phyloP scores from a whole-genome alignment of 2,329 filamentous ascomycete species.

The Fonsecaea pedrosoi region DNA sequence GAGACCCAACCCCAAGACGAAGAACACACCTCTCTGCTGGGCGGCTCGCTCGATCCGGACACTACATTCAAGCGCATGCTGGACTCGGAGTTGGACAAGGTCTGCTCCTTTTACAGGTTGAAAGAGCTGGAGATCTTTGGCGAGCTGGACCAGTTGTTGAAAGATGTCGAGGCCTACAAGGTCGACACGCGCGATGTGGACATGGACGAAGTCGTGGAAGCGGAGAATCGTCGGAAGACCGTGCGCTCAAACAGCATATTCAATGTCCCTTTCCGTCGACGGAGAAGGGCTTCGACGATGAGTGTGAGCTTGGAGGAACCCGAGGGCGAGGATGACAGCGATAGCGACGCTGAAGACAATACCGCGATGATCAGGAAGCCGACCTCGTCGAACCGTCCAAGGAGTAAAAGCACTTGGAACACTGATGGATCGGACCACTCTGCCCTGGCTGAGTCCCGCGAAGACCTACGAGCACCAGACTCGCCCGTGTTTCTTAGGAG shows the following conservation, averaged over 20 bases:
- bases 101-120: slow-evolving; percentile 84
- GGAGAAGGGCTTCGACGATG: slow-evolving; percentile 54
- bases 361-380: slow-evolving; percentile 41
- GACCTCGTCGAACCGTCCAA: slow-evolving; percentile 42
- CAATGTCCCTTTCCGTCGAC: slow-evolving; percentile 54
- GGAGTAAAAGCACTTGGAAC: slow-evolving; percentile 43
- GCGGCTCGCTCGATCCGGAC: slow-evolving; percentile 72
- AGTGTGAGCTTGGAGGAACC: slow-evolving; percentile 61
- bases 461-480: slow-evolving; percentile 62
- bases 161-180: slow-evolving; percentile 74
- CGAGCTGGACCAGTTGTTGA: slow-evolving; percentile 77
- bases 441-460: slow-evolving; percentile 41
- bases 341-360: slow-evolving; percentile 44
- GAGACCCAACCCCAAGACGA: slow-evolving; percentile 67
- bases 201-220: slow-evolving; percentile 52
- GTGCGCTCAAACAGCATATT: slow-evolving; percentile 60
- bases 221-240: slow-evolving; percentile 50
- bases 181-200: slow-evolving; percentile 59
- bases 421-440: slow-evolving; percentile 20
- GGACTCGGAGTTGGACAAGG: slow-evolving; percentile 90
- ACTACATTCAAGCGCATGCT: slow-evolving; percentile 80
- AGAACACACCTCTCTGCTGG: slow-evolving; percentile 84
- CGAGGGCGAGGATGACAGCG: slow-evolving; percentile 58
- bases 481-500: slow-evolving; percentile 56
- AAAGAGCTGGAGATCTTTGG: slow-evolving; percentile 88